phyloP scores from a whole-genome alignment of 345 rosid species.

The Moringa oleifera region DNA sequence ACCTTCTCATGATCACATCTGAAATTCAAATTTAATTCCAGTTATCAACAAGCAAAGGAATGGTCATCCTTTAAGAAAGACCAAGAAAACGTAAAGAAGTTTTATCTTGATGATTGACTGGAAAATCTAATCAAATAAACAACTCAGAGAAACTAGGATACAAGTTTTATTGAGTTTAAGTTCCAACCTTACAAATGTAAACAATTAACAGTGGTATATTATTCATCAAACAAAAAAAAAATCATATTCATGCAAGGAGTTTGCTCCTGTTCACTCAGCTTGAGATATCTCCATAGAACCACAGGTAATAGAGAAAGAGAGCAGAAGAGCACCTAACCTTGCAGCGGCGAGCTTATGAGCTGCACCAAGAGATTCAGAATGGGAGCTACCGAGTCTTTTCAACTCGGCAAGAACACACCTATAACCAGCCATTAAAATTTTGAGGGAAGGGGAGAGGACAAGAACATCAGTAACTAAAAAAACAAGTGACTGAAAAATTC shows the following conservation, averaged over 20 bases:
- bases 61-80: too few relatives aligned
- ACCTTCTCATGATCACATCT: slow-evolving; percentile 77
- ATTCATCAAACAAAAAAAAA: slow-evolving; percentile 1
- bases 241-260: neutral
- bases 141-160: neutral
- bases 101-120: neutral
- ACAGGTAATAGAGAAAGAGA: neutral
- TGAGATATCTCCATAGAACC: neutral
- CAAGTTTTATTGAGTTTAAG: neutral
- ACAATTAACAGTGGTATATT: neutral
- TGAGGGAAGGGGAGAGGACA: neutral
- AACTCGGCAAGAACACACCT: slow-evolving; percentile 79
- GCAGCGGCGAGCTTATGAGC: slow-evolving; percentile 50
- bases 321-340: slow-evolving; percentile 36
- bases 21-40: slow-evolving; percentile 1
- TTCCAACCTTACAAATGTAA: neutral
- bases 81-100: too few relatives aligned
- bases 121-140: neutral
- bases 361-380: slow-evolving; percentile 50
- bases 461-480: neutral
- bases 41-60: too few relatives aligned
- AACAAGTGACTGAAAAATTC: neutral
- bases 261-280: too few relatives aligned
- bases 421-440: neutral
- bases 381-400: slow-evolving; percentile 58